These are phyloP conservation scores for Aspergillus fumigatus DNA, from an alignment of 2,329 filamentous ascomycete species.

Conservation along the genomic window DNA sequence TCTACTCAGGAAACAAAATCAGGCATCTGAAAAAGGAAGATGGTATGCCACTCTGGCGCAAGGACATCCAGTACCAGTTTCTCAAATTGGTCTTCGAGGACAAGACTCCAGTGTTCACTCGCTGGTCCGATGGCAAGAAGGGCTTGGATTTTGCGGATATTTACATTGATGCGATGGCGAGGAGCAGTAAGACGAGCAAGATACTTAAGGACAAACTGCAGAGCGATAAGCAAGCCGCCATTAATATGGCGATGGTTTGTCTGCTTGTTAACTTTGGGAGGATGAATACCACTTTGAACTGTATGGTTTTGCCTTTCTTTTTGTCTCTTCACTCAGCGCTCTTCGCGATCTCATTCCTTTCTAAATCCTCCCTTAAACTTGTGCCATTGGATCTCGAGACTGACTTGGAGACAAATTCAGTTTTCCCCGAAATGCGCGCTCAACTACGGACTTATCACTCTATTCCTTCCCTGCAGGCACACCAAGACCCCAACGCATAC, in stretches of 20 bases:
- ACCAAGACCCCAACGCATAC: conserved; percentile 92
- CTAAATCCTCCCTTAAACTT: not conserved
- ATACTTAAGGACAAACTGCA: conserved; percentile 94
- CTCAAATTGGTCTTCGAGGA: conserved; percentile 60
- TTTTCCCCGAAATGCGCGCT: conserved; percentile 98
- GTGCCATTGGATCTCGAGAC: conserved; percentile 1
- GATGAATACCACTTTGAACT: conserved; percentile 99
- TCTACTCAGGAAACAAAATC: conserved; percentile 65
- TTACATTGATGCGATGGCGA: conserved; percentile 97
- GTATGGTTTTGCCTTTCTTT: conserved; percentile 48
- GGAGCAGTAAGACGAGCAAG: conserved; percentile 98
- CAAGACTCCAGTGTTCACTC: conserved; percentile 71
- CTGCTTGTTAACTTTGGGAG: conserved; percentile 92
- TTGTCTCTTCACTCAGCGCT: not conserved
- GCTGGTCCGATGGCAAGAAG: conserved; percentile 77
- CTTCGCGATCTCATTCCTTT: not conserved
- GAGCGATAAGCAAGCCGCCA: conserved; percentile 83
- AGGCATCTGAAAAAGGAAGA: conserved; percentile 64
- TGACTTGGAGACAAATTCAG: conserved; percentile 43
- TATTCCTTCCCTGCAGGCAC: conserved; percentile 91
- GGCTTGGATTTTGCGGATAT: conserved; percentile 81
- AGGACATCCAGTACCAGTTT: conserved; percentile 64
- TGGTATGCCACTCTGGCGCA: conserved; percentile 62
- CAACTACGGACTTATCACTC: conserved; percentile 97
- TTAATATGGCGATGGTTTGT: conserved; percentile 99